Base-by-base conservation (phyloP, 2,329 filamentous ascomycete species). In the Colletotrichum sidae region DNA sequence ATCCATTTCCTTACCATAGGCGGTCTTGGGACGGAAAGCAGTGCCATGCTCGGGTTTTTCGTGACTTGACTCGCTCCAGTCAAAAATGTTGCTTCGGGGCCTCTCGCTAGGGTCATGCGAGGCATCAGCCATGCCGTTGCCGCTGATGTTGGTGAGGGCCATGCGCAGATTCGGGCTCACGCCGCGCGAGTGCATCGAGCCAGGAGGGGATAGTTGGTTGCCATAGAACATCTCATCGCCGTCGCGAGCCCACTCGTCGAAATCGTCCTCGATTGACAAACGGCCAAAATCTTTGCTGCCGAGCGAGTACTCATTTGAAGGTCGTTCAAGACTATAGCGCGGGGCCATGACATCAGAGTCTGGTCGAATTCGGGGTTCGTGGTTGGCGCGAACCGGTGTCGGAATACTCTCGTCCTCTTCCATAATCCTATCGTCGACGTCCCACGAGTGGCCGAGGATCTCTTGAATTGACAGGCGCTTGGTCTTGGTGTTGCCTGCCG, bases 1-100 rank as follows among this genome's bases (percentile, higher is more conserved):
- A 74, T 93, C 90, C 66, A 88, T 79, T 70, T 92, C 91, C 76
- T 93, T 94, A 12, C 89, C 89, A 73, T 94, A 91, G 42, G 92
- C 90, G 12, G 92, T 94, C 72, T 87, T 89, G 1, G 92, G 92
- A 34, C 92, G 86, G 50, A 84, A 83, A n/a, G 84, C 84, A 44
- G 84, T 83, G 35, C 85, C 85, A 65, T 84, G 85, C 51, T 90
- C 86, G 56, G 82, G 78, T 76, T 88, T 91, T 33, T 92, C 90
- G 64, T 86, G 81, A 34, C 86, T 78, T 12, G 90, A 84, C 74
- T 94, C 92, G 52, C 89, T 88, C 91, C 91, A 93, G 75, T 94
- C 92, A 71, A 94, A 94, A 3, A 94, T 81, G 69, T 86, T 94
- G 75, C 90, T 92, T 67, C 86, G 80, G 2, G 86, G 86, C 12